A percentile compares a stretch with the other conserved stretches of the same genome.
Evolutionary conservation across 1,284 basidiomycete genomes (phyloP).

Genomic region (Ustilago xerochloae): DNA sequence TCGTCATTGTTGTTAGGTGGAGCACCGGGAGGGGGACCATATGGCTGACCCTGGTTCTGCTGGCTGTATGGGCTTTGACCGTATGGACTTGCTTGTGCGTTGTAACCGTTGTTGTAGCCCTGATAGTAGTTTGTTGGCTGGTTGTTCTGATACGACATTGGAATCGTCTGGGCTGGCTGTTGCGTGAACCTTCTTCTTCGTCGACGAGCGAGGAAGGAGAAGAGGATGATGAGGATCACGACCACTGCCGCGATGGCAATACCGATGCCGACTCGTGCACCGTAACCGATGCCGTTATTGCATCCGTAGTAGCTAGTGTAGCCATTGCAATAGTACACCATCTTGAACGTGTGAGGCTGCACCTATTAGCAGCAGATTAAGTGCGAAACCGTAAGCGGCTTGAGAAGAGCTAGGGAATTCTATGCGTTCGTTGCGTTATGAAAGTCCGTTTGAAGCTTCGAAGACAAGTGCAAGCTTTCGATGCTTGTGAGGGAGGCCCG

Average conservation of each 20-base stretch:
- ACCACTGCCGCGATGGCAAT: slow-evolving; percentile 28
- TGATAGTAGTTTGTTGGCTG: slow-evolving; percentile 15
- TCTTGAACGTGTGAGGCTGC: neutral
- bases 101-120: slow-evolving; percentile 26
- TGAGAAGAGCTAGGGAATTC: too few relatives aligned
- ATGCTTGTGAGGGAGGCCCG: too few relatives aligned
- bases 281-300: slow-evolving; percentile 20
- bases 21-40: slow-evolving; percentile 32
- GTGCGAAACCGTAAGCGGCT: too few relatives aligned
- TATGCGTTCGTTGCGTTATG: too few relatives aligned
- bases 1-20: slow-evolving; percentile 22
- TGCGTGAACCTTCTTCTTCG: slow-evolving; percentile 29
- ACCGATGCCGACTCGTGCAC: slow-evolving; percentile 39
- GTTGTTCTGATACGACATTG: slow-evolving; percentile 36
- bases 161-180: slow-evolving; percentile 13
- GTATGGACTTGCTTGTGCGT: slow-evolving; percentile 21
- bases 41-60: slow-evolving; percentile 13
- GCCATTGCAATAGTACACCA: slow-evolving; percentile 35
- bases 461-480: too few relatives aligned
- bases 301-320: slow-evolving; percentile 9
- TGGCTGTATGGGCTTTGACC: slow-evolving; percentile 23
- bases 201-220: slow-evolving; percentile 6
- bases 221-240: slow-evolving; percentile 16
- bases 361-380: neutral
- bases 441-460: too few relatives aligned